These are phyloP conservation scores for Glarea lozoyensis DNA, from an alignment of 495 filamentous ascomycete species.

Conservation along the genomic window DNA sequence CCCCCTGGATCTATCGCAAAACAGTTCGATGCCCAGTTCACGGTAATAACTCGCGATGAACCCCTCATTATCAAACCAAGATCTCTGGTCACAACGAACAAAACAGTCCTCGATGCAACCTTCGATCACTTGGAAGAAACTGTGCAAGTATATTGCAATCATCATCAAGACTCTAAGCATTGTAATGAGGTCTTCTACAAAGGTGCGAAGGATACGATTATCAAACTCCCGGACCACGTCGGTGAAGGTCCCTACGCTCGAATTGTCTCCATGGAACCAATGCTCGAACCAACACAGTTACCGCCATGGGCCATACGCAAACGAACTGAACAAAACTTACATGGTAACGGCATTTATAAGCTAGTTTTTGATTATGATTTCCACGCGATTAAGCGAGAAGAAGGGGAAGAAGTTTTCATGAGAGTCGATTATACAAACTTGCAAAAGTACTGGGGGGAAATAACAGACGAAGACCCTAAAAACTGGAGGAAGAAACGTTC, in stretches of 20 bases:
- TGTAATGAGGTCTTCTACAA: conserved; percentile 21
- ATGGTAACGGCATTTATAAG: background rate
- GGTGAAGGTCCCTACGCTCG: conserved; percentile 27
- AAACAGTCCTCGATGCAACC: no score
- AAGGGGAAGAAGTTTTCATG: conserved; percentile 15
- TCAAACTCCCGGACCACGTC: conserved; percentile 24
- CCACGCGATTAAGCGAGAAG: conserved; percentile 13
- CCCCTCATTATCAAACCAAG: no score
- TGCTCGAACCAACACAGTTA: conserved; percentile 12
- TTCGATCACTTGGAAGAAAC: background rate
- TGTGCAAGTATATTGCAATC: background rate
- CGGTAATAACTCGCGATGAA: no score
- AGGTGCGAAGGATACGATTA: conserved; percentile 29
- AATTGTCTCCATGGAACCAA: conserved; percentile 18
- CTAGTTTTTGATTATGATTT: background rate
- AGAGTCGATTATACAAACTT: conserved; percentile 20
- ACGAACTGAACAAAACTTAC: background rate
- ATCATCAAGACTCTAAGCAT: conserved; percentile 8
- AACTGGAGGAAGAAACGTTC: no score
- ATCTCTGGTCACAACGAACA: no score
- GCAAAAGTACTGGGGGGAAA: conserved; percentile 19
- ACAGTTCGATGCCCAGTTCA: no score
- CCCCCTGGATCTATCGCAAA: background rate
- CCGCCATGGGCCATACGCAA: background rate
- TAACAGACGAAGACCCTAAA: conserved; percentile 20